Evolutionary conservation across 2,329 filamentous ascomycete genomes (phyloP), one percentile per base, ranked within the genome.

Genomic region (Aspergillus japonicus): DNA sequence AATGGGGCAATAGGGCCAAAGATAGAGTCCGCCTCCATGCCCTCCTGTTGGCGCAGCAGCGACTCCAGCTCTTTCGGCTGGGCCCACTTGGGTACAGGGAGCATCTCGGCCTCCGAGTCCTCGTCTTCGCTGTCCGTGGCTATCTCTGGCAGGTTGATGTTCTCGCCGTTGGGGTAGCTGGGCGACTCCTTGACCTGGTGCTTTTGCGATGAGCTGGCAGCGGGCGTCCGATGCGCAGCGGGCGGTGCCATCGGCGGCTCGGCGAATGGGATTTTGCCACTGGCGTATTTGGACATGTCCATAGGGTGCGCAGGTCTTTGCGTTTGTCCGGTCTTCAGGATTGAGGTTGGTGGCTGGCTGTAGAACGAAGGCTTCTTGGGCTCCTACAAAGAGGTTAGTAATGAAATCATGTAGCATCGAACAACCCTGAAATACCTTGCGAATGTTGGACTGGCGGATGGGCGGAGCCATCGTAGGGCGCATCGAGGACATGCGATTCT

Each of bases 51-150:
- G 60, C 89, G 84, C 26, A 99, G 84, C 57, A 91, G 85, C 56
- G 85, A 82, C 19, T 89, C 86, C 50, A 99, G 84, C 64, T 91
- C 89, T 11, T 94, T 93, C 2, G 91, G 91, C 71, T 96, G 89
- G 4, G 92, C 92, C 95, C 95, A 99, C 7, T 87, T 85, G 2
- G 92, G 90, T 16, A 91, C 85, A 56, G 78, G 80, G 69, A 91
- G 87, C 51, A 81, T 81, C 48, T 84, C 81, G 2, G 78, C 76
- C 47, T 89, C 85, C 5, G 83, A 85, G 62, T 94, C 90, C 52
- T 94, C 90, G 60, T 96, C 91, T 69, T 96, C 93, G 31, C 92
- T 92, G 72, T 99, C 96, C 1, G 95, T 98, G 64, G 92, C 87
- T 67, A 99, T 98, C 67, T 99, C 95, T 0, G 95, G 94, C 3